phyloP scores from a whole-genome alignment of 495 filamentous ascomycete genomes.

The Bacidia rubella region DNA sequence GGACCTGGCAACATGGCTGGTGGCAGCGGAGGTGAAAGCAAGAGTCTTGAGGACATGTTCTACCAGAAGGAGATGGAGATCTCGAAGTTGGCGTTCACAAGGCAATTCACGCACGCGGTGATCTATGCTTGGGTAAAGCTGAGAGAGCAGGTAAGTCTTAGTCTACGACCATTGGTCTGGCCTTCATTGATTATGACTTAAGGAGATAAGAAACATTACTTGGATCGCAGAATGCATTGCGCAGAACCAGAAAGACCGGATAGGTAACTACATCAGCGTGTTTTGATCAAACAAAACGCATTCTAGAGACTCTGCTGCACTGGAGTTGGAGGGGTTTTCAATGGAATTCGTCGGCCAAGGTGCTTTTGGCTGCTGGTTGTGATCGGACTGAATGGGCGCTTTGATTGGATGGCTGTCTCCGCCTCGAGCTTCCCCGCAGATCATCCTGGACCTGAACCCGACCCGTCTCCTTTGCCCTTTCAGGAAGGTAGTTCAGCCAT shows the following conservation, averaged over 20 bases:
- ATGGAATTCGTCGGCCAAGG: too few relatives aligned
- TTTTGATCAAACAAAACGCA: slow-evolving; percentile 37
- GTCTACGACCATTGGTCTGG: not conserved
- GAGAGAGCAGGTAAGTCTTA: slow-evolving; percentile 71
- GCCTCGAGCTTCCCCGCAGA: too few relatives aligned
- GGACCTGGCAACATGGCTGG: slow-evolving; percentile 75
- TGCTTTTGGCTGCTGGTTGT: too few relatives aligned
- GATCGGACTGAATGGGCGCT: too few relatives aligned
- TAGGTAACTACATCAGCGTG: slow-evolving; percentile 96
- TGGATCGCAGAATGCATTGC: slow-evolving; percentile 99
- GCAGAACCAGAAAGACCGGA: slow-evolving; percentile 98
- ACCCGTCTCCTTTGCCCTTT: not conserved
- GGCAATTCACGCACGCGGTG: slow-evolving; percentile 89
- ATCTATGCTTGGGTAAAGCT: slow-evolving; percentile 98
- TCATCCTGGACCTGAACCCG: not conserved
- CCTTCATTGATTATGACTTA: not conserved
- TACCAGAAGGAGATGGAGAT: slow-evolving; percentile 99
- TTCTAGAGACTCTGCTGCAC: not conserved
- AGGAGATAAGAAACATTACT: slow-evolving; percentile 99
- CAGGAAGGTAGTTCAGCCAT: not conserved
- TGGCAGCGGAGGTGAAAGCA: slow-evolving; percentile 60
- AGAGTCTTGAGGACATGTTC: slow-evolving; percentile 93
- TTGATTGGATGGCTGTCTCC: too few relatives aligned
- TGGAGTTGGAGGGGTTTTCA: not conserved
- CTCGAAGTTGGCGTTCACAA: slow-evolving; percentile 83